Percentiles rank a stretch among this genome's conserved stretches.
Conservation (phyloP, 495 filamentous ascomycete species). For the Aspergillus nanangensis region DNA sequence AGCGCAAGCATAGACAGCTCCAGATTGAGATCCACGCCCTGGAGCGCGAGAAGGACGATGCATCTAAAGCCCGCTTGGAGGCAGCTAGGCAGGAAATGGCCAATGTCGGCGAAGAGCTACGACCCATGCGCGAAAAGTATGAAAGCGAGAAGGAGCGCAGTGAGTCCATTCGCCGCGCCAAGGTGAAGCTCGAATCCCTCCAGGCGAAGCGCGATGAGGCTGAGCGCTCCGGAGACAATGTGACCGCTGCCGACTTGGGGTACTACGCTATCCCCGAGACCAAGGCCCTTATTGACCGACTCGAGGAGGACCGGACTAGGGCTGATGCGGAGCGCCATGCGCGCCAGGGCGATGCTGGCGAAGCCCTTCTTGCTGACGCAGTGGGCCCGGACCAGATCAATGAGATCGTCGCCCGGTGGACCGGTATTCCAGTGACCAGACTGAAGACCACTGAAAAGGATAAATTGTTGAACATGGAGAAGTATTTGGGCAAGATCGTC, state of each 20-base stretch:
- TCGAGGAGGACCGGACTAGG: conserved; percentile 74
- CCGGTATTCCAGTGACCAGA: conserved; percentile 91
- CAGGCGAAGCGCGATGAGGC: conserved; percentile 90
- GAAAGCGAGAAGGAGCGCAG: conserved; percentile 84
- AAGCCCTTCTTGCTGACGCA: conserved; percentile 76
- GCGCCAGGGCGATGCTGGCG: conserved; percentile 49
- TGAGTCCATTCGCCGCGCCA: conserved; percentile 90
- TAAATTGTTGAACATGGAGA: conserved; percentile 94
- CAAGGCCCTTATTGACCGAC: conserved; percentile 66
- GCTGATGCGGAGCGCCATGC: conserved; percentile 71
- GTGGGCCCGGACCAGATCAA: conserved; percentile 99
- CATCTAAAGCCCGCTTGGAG: conserved; percentile 73
- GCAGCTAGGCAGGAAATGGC: conserved; percentile 83
- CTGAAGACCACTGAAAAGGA: conserved; percentile 96
- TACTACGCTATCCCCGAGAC: conserved; percentile 98
- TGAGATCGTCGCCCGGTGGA: conserved; percentile 94
- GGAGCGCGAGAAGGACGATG: conserved; percentile 89
- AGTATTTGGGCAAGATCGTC: conserved; percentile 72
- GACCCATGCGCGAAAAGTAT: conserved; percentile 91
- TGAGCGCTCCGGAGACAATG: conserved; percentile 74
- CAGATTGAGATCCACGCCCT: conserved; percentile 96
- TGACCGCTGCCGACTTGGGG: conserved; percentile 82
- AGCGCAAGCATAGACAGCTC: conserved; percentile 81
- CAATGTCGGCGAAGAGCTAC: conserved; percentile 87
- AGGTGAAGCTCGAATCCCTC: conserved; percentile 85